A percentile compares a stretch with the other conserved stretches of the same genome.
Conservation (phyloP, 352 stramenopile species). For the Phytophthora citricola region DNA sequence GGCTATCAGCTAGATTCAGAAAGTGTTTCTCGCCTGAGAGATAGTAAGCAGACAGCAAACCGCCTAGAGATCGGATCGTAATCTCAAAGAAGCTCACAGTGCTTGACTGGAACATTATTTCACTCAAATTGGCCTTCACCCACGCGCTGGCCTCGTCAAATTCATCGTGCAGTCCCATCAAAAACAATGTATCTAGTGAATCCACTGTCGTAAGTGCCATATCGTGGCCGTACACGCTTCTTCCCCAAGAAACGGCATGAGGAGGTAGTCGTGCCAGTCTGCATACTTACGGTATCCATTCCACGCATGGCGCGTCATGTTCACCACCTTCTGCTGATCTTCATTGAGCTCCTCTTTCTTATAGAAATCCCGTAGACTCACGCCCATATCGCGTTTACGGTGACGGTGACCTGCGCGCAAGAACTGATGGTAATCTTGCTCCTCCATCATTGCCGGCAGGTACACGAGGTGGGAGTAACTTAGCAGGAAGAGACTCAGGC, state of each 20-base stretch:
- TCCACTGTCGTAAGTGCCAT: slow-evolving; percentile 74
- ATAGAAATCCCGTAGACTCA: slow-evolving; percentile 39
- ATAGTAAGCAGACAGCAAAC: slow-evolving; percentile 61
- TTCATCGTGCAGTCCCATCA: slow-evolving; percentile 67
- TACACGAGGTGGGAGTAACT: slow-evolving; percentile 26
- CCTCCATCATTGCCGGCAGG: slow-evolving; percentile 19
- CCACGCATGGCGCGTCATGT: slow-evolving; percentile 69
- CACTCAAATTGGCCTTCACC: slow-evolving; percentile 51
- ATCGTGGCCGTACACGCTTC: slow-evolving; percentile 53
- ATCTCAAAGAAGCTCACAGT: slow-evolving; percentile 71
- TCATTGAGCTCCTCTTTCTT: slow-evolving; percentile 29
- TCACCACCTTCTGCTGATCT: slow-evolving; percentile 55
- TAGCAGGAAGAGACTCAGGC: slow-evolving; percentile 24
- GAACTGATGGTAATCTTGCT: slow-evolving; percentile 18
- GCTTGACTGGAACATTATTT: slow-evolving; percentile 39
- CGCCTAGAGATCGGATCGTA: slow-evolving; percentile 64
- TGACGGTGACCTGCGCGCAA: slow-evolving; percentile 8
- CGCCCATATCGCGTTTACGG: not conserved
- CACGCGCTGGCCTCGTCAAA: slow-evolving; percentile 69
- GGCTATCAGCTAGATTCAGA: slow-evolving; percentile 42
- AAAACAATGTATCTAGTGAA: slow-evolving; percentile 72
- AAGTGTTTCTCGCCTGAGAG: slow-evolving; percentile 60
- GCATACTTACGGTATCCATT: slow-evolving; percentile 50
- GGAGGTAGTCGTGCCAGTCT: slow-evolving; percentile 49
- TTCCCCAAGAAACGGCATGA: slow-evolving; percentile 32